Conservation (phyloP, 164 flowering plant genomes). For the Hamamelis virginiana region DNA sequence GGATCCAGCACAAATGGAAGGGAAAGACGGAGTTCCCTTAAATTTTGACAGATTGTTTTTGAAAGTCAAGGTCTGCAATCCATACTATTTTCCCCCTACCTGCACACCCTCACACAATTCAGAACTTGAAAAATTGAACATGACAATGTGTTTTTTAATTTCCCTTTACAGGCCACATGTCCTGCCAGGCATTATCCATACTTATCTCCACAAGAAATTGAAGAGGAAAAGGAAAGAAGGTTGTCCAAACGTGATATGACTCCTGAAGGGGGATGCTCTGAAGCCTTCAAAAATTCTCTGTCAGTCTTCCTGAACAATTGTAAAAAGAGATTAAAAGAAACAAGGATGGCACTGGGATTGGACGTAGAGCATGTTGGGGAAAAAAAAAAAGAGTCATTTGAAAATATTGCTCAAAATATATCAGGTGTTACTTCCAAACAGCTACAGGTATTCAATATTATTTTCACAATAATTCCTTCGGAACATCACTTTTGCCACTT, state of each 20-base stretch:
- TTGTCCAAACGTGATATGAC: constrained; percentile 36
- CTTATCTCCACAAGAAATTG: constrained; percentile 49
- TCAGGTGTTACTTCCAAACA: constrained; percentile 66
- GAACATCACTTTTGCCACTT: not conserved
- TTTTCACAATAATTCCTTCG: not conserved
- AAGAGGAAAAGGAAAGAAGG: constrained; percentile 24
- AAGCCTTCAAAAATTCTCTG: constrained; percentile 46
- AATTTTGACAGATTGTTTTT: constrained; percentile 70
- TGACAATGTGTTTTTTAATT: not conserved
- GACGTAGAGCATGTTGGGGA: constrained; percentile 26
- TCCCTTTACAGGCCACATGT: constrained; percentile 70
- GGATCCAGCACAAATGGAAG: constrained; percentile 98
- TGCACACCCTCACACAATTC: no score
- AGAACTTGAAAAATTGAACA: not conserved
- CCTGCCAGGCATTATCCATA: constrained; percentile 40
- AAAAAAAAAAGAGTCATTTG: constrained; percentile 18
- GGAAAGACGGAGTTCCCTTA: constrained; percentile 63
- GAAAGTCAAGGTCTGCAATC: constrained; percentile 64
- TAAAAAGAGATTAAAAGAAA: constrained; percentile 19
- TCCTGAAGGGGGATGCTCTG: constrained; percentile 50
- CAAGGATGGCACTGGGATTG: constrained; percentile 28
- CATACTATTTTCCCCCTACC: no score
- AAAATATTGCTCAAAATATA: constrained; percentile 47
- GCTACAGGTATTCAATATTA: constrained; percentile 53
- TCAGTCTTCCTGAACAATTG: constrained; percentile 36